Base-by-base conservation (phyloP, 148 eudicot genomes). In the Chenopodium berlandieri region DNA sequence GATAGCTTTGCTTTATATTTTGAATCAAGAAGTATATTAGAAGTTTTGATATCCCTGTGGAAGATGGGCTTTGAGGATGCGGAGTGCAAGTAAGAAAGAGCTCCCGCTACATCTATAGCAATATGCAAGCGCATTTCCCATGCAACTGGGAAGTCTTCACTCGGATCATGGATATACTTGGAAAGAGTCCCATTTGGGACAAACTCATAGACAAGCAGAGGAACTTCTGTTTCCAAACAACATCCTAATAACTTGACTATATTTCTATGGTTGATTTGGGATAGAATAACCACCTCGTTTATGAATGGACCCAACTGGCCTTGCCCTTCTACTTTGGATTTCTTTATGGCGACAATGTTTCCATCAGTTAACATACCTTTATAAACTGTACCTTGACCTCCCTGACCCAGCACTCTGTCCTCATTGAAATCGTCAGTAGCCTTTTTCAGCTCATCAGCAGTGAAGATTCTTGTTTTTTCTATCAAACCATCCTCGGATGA, bases 381-480 rank as follows among this genome's bases (percentile, higher is more conserved):
- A 9, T 80, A 84, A 12, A 84, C 86, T n/a, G 86, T 85, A 60
- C 87, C 87, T 44, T 85, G 84, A 1, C 87, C 84, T 54, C 87
- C 87, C 40, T 82, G 82, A 58, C 87, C 87, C 34, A 85, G 75
- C n/a, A 85, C 64, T 44, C 87, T 71, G 9, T 85, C 40, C 16
- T 25, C 69, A 37, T 82, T 82, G 54, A 20, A 85, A 37, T 63
- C 32, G 46, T 85, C 85, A 68, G 82, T 82, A 23, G 85, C 85
- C 72, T 78, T 83, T 20, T 83, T 72, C 14, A 83, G 73, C 56
- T 83, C 85, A 64, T 31, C 58, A 2, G 50, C 37, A 1, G 85
- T 78, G 71, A 78, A 83, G 73, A 83, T 32, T 64, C 58, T 78
- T n/a, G 81, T 83, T 72, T 65, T 72, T 19, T 78, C 81, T 62